Base-by-base conservation (phyloP, 805 yeast species). In the Kodamaea nitidulidarum region DNA sequence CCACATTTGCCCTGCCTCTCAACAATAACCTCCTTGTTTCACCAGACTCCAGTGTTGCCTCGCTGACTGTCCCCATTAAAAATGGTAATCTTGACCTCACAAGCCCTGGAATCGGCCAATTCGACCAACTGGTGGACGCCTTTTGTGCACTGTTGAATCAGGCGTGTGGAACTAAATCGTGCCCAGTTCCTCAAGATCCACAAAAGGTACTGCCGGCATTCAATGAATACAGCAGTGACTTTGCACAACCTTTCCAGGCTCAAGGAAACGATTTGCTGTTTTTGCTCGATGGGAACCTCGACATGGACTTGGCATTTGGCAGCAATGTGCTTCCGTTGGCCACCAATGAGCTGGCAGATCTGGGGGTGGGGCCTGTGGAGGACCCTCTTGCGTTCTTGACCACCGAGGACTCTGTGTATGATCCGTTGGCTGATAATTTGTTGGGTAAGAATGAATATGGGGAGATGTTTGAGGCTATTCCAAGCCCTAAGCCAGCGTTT, bases 161-260 rank as follows among this genome's bases (percentile, higher is more conserved):
- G 57, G 97, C 88, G 1, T 90, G 97, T 61, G 97, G 96, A 12
- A 80, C 81, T 5, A 80, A 70, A 50, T 71, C 71, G 11, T 63
- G 75, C 46, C 95, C 93, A 3, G 56, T 81, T 3, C 95, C 96
- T 2, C 63, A 65, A 43, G 60, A 44, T 39, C 52, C 56, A 36
- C 15, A 5, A 15, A 27, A 27, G 31, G 6, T 10, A 12, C 28
- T 25, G 28, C 16, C 31, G 17, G 35, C 41, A 21, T 32, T 39
- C 43, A 29, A 35, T 12, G 46, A 44, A 18, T 39, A 43, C 32
- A 44, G n/a, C n/a, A n/a, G 38, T 14, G 57, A 53, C 34, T 46
- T 10, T 12, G 16, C 17, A 14, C 31, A 27, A 10, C 35, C 21
- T 29, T 46, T 16, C 25, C 46, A 15, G 8, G 20, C 24, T 4